Base-by-base conservation (phyloP, 2,329 filamentous ascomycete genomes). In the Colletotrichum sp. region DNA sequence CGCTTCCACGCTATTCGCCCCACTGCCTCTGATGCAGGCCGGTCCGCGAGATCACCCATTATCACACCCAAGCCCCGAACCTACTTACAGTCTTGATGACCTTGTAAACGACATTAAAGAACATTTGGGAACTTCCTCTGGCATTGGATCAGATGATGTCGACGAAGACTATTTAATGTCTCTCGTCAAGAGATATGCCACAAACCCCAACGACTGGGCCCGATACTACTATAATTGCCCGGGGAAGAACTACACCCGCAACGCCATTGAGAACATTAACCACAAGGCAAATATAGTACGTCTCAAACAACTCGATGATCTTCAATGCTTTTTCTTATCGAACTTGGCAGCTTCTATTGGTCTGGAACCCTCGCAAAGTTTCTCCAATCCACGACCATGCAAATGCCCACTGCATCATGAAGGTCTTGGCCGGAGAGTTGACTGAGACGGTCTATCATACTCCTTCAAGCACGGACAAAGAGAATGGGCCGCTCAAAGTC, bases 261-360 rank as follows among this genome's bases (percentile, higher is more conserved):
- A 51, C 13, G 43, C 43, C 12, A 51, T 51, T 13, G 43, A 51
- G 43, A 51, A 51, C 4, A 51, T 51, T 5, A 51, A 51, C n/a
- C 43, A 51, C n/a, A 51, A 51, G n/a, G 43, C 43, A 51, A 51
- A 51, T 21, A 51, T 51, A 3, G 43, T 51, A 51, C 21, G 43
- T 13, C 6, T 8, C 0, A 8, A 21, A 51, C 2, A 3, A 8
- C 1, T 21, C 2, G 11, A 13, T 51, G 3, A 13, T 3, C 4
- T 21, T 8, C n/a, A 21, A 13, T 21, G 11, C n/a, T 3, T 21
- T 8, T 51, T 51, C 43, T 51, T 21, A 51, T n/a, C 6, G 11
- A 51, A 51, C 11, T 13, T 21, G 11, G n/a, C 43, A 51, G 43
- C 43, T 51, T 4, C 43, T 51, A 4, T 21, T 51, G 43, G 43